Evolutionary conservation across 306 rosid species (phyloP), one percentile per base, ranked within the genome.

Genomic region (Boehmeria nivea): DNA sequence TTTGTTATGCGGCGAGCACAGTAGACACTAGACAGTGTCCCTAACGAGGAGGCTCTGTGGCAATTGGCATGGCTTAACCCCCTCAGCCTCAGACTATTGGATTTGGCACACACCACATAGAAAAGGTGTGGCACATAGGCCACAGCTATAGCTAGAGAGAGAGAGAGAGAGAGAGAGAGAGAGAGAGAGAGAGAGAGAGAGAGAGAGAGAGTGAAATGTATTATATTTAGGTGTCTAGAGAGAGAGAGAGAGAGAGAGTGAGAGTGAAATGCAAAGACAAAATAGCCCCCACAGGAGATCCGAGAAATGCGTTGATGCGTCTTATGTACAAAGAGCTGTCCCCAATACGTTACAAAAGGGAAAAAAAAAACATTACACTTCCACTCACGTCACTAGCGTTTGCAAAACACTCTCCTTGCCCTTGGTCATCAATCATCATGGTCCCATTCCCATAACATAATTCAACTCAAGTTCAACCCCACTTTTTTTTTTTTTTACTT

Each of bases 301-400:
- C 70, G 49, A 65, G 61, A 65, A 54, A 55, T 43, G 63, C 63
- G 63, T 56, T 56, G 64, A 34, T 33, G 31, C 42, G 59, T 51
- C 60, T 51, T 27, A 15, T 25, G 22, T 40, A 13, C 60, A 39
- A 51, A 51, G 40, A 23, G 34, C 48, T 57, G 61, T 38, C 61
- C 59, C 59, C 48, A 28, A 27, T 31, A 9, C 48, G 6, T 1
- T 22, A 7, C 49, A 6, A 12, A 7, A 11, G 20, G 16, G 6
- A 51, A 11, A 4, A 49, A 31, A 31, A 31, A 10, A 16, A 12
- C 3, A 3, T 6, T 25, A 6, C 54, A 23, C 34, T 50, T 16
- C 19, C 54, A 50, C 34, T 13, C 15, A 40, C 45, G 10, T n/a
- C 45, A 8, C 45, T n/a, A 40, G 45, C 45, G 45, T n/a, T 12